phyloP scores from a whole-genome alignment of 2,329 filamentous ascomycete species.

The Trichoderma asperellum region DNA sequence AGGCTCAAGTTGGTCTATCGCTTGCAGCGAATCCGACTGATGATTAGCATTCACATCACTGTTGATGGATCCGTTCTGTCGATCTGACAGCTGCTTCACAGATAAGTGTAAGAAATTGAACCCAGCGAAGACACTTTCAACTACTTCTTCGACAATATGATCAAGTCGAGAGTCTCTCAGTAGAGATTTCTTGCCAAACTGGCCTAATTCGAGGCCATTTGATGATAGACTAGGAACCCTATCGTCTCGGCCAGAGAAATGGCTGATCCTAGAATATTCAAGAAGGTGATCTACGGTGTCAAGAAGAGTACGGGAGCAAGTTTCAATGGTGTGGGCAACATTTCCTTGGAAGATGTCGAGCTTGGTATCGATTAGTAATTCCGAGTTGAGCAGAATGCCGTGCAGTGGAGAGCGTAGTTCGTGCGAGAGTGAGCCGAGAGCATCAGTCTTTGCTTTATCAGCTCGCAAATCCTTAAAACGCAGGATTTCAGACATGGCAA shows the following conservation, averaged over 20 bases:
- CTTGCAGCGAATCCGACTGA: constrained; percentile 32
- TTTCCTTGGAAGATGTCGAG: constrained; percentile 53
- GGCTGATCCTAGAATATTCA: constrained; percentile 60
- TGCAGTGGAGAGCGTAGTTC: constrained; percentile 65
- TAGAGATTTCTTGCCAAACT: constrained; percentile 31
- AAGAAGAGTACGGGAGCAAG: constrained; percentile 54
- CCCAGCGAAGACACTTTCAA: constrained; percentile 53
- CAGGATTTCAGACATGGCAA: constrained; percentile 60
- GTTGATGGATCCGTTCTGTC: constrained; percentile 20
- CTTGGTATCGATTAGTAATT: constrained; percentile 57
- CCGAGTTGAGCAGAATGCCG: constrained; percentile 59
- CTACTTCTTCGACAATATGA: constrained; percentile 50
- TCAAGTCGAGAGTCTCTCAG: constrained; percentile 43
- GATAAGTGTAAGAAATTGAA: constrained; percentile 45
- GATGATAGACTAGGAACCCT: neutral
- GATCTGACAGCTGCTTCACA: constrained; percentile 31
- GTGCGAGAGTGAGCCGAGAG: constrained; percentile 63
- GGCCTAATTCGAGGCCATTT: neutral
- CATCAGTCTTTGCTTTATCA: constrained; percentile 58
- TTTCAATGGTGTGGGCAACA: constrained; percentile 54
- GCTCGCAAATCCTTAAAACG: constrained; percentile 46
- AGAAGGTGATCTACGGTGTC: constrained; percentile 60
- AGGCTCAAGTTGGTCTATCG: constrained; percentile 37
- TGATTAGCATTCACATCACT: constrained; percentile 37
- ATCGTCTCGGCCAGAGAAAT: constrained; percentile 33